Base-by-base conservation (phyloP, 805 yeast species). In the Danielia reshetovae region DNA sequence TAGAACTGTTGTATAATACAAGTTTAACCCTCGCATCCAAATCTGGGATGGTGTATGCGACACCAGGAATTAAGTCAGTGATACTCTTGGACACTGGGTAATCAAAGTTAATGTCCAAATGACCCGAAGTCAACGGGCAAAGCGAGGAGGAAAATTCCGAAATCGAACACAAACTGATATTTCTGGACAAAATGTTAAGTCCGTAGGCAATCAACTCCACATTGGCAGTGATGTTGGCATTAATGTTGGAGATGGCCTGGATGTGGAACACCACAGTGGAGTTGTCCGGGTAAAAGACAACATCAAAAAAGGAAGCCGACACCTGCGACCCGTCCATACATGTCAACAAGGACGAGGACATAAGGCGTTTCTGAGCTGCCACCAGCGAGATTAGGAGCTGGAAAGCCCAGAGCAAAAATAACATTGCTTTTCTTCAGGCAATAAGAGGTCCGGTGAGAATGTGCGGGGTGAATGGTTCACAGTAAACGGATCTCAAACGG, bases 41-140 rank as follows among this genome's bases (percentile, higher is more conserved):
- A 59, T 93, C 96, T 0, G 99, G 99, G 35, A 93, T 74, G 1
- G 90, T 79, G 61, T 79, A 93, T 2, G 96, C 96, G 15, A 93
- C 69, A 7, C 79, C 73, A 1, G 98, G 98, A 38, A 93, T 74
- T 39, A 72, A 60, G 9, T 62, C 57, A 4, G 74, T 59, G 36
- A 78, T 51, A 18, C 62, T 58, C 7, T 41, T 35, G 8, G 68
- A 55, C 7, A 87, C 44, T 4, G 50, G 42, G 47, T 79, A 71
- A 19, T 65, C 59, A 11, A 83, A 70, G 24, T 59, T 50, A 27
- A 90, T 70, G 45, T 85, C 94, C 47, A 93, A 75, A 59, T 89
- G 87, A 25, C 97, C 97, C 2, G 95, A 75, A 18, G 80, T 56
- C 40, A 93, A 71, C 3, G 98, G 98, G 68, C 98, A 93, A 28